Evolutionary conservation across 441 rosid genomes (phyloP).

Genomic region (Croton setiger): DNA sequence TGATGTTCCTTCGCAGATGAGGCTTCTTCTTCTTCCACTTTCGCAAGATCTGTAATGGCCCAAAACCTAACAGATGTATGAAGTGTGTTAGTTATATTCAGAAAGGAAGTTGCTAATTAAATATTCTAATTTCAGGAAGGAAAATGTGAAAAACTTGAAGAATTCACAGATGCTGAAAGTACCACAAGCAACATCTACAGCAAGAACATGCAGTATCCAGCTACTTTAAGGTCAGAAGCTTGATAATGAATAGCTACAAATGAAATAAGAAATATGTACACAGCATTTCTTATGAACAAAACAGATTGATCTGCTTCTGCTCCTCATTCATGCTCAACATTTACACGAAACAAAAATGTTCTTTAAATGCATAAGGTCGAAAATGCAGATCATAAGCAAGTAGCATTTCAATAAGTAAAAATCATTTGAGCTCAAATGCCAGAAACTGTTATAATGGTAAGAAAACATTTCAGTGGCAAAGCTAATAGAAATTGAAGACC

Average conservation of each 20-base stretch:
- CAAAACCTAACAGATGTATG: conserved; percentile 46
- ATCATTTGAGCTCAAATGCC: background rate
- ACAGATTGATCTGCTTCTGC: background rate
- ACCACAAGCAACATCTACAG: background rate
- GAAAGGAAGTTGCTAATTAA: background rate
- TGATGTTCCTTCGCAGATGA: conserved; percentile 33
- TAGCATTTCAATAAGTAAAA: background rate
- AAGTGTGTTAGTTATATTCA: conserved; percentile 17
- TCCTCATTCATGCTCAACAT: background rate
- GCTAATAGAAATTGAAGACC: background rate
- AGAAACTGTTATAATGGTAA: background rate
- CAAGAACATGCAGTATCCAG: background rate
- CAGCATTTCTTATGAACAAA: background rate
- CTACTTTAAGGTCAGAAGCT: background rate
- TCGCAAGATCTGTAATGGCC: conserved; percentile 43
- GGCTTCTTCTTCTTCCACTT: conserved; percentile 35
- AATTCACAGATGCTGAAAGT: background rate
- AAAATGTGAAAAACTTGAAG: background rate
- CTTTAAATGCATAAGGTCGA: background rate
- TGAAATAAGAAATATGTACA: background rate
- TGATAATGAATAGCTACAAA: background rate
- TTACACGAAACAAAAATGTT: background rate
- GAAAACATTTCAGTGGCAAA: too few relatives aligned
- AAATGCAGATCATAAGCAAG: background rate
- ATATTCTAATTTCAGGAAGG: background rate